These are phyloP conservation scores for Schoenoplectus tabernaemontani DNA, from an alignment of 202 grass and related monocot species.

Conservation along the genomic window DNA sequence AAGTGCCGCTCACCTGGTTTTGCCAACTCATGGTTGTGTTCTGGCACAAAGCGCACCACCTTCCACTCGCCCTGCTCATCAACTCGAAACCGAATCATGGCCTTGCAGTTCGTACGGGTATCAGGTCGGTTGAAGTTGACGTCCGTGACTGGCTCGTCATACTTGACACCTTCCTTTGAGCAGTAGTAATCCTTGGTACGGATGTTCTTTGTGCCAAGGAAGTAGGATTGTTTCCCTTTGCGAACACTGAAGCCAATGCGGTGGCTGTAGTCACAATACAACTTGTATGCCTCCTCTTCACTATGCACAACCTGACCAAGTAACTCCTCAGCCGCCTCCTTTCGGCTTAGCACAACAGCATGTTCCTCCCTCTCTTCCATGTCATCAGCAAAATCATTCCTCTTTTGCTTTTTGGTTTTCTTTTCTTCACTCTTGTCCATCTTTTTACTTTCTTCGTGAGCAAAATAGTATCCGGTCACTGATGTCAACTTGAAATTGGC, in stretches of 20 bases:
- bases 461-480: neutral
- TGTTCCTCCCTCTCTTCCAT: slow-evolving; percentile 35
- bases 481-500: neutral
- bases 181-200: slow-evolving; percentile 88
- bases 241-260: slow-evolving; percentile 74
- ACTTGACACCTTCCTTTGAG: slow-evolving; percentile 84
- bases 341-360: slow-evolving; percentile 45
- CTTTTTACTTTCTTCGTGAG: slow-evolving; percentile 30
- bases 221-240: slow-evolving; percentile 83
- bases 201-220: slow-evolving; percentile 69
- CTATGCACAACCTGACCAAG: slow-evolving; percentile 59
- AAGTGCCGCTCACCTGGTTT: slow-evolving; percentile 52
- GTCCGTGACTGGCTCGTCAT: slow-evolving; percentile 72
- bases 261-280: slow-evolving; percentile 83
- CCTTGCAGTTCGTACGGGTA: slow-evolving; percentile 79
- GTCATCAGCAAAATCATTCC: slow-evolving; percentile 40
- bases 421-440: slow-evolving; percentile 37
- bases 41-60: slow-evolving; percentile 58
- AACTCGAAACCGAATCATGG: slow-evolving; percentile 76
- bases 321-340: slow-evolving; percentile 56
- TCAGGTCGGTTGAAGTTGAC: slow-evolving; percentile 73
- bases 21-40: slow-evolving; percentile 70
- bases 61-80: slow-evolving; percentile 64
- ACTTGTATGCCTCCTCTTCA: slow-evolving; percentile 73
- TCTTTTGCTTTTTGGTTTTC: slow-evolving; percentile 42